These are phyloP conservation scores for Nitzschia putrida DNA, from an alignment of 108 stramenopile species.

Conservation along the genomic window DNA sequence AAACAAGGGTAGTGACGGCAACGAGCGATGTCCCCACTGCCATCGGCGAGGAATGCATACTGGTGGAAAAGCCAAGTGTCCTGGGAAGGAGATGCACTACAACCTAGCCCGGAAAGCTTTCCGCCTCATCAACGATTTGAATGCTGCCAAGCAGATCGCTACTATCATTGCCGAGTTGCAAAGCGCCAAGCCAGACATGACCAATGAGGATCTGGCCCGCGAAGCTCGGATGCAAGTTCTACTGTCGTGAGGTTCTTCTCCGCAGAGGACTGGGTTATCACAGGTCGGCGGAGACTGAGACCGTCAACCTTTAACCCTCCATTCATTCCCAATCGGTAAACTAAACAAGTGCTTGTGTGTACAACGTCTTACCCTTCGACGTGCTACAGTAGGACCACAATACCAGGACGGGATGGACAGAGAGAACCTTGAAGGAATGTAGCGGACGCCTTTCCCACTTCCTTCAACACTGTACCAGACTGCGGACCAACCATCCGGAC, in stretches of 20 bases:
- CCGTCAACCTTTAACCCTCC: neutral
- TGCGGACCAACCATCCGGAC: too few relatives aligned
- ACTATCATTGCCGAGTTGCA: neutral
- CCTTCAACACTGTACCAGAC: too few relatives aligned
- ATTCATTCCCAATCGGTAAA: neutral
- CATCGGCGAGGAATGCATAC: neutral
- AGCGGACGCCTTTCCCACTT: too few relatives aligned
- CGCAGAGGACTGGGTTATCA: too few relatives aligned
- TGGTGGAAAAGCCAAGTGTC: neutral
- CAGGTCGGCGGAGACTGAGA: too few relatives aligned
- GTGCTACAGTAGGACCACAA: neutral
- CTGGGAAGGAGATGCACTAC: neutral
- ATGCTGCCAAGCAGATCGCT: neutral
- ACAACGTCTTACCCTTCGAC: neutral
- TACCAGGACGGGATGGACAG: neutral
- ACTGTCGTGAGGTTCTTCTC: neutral
- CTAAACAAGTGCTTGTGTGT: neutral
- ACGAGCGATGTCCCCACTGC: neutral
- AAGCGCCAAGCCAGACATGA: neutral
- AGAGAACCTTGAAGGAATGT: neutral
- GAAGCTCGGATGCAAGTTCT: neutral
- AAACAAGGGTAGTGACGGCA: neutral
- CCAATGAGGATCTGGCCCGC: neutral
- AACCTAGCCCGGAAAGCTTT: neutral
- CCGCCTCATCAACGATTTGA: neutral